phyloP scores from a whole-genome alignment of 2,329 filamentous ascomycete species.

The Aspergillus oerlinghausenensis region DNA sequence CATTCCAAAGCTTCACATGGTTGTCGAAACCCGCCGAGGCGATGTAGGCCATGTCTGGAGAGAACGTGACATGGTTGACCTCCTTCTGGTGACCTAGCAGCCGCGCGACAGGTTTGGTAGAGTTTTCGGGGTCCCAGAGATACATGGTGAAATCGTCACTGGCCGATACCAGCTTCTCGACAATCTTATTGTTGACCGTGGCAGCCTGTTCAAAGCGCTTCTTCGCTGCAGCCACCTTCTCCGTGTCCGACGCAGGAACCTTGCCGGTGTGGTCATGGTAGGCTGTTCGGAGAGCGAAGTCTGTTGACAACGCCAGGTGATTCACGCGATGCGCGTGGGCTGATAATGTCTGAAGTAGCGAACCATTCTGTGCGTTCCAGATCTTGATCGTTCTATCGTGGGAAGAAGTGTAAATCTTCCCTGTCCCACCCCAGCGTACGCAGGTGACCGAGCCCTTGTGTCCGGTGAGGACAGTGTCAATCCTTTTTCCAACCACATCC shows the following conservation, averaged over 20 bases:
- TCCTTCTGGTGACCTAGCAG: constrained; percentile 94
- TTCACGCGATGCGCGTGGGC: constrained; percentile 94
- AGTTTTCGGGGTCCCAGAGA: constrained; percentile 78
- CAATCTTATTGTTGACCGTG: constrained; percentile 67
- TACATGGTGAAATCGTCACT: constrained; percentile 97
- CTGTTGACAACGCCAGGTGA: constrained; percentile 86
- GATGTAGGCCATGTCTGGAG: constrained; percentile 80
- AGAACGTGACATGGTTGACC: constrained; percentile 93
- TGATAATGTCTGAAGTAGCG: constrained; percentile 70
- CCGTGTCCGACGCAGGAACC: constrained; percentile 64
- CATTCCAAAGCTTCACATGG: constrained; percentile 87
- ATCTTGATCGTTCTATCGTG: constrained; percentile 91
- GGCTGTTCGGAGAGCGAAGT: constrained; percentile 79
- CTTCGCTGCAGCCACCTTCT: constrained; percentile 69
- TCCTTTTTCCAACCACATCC: constrained; percentile 71
- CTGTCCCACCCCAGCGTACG: constrained; percentile 90
- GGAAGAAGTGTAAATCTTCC: constrained; percentile 75
- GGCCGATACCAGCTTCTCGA: constrained; percentile 82
- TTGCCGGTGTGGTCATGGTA: constrained; percentile 79
- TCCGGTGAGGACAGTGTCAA: constrained; percentile 77
- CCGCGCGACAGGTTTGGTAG: constrained; percentile 79
- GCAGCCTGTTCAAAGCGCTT: constrained; percentile 83
- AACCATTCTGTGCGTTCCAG: constrained; percentile 78
- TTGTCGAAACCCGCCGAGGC: constrained; percentile 92
- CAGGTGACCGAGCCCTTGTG: constrained; percentile 88